Percentiles rank a stretch among this genome's conserved stretches.
phyloP scores from a whole-genome alignment of 2,329 filamentous ascomycete genomes.

The Esteya vermicola region DNA sequence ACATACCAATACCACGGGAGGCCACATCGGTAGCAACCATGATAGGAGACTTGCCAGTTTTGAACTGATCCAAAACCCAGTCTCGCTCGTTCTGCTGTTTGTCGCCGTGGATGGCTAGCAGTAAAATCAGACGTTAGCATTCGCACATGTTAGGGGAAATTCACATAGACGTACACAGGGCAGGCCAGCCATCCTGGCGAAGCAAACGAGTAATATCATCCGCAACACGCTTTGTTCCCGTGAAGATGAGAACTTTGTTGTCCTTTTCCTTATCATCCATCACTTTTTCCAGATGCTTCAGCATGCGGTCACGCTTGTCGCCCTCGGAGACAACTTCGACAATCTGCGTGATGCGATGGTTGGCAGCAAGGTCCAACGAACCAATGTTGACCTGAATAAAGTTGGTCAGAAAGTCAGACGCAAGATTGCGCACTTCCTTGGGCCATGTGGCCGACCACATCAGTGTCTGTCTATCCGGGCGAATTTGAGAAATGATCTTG shows the following conservation, averaged over 20 bases:
- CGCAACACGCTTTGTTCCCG: conserved; percentile 83
- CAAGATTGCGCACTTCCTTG: conserved; percentile 90
- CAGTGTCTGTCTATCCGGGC: conserved; percentile 94
- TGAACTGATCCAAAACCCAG: conserved; percentile 99
- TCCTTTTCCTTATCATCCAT: conserved; percentile 93
- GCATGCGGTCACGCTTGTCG: conserved; percentile 96
- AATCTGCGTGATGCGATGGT: conserved; percentile 95
- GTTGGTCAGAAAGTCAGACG: conserved; percentile 79
- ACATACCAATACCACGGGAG: conserved; percentile 99
- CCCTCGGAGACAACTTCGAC: conserved; percentile 93
- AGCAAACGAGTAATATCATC: conserved; percentile 97
- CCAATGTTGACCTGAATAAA: conserved; percentile 99
- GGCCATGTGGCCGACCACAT: conserved; percentile 99
- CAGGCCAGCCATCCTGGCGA: conserved; percentile 94
- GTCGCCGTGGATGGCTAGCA: conserved; percentile 84
- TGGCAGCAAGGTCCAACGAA: conserved; percentile 89
- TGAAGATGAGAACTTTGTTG: conserved; percentile 94
- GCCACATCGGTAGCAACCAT: conserved; percentile 99
- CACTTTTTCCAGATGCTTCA: conserved; percentile 92
- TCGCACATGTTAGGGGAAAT: background rate
- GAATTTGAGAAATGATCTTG: conserved; percentile 96
- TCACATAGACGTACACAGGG: conserved; percentile 56
- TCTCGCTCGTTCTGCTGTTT: conserved; percentile 99
- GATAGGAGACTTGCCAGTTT: conserved; percentile 97
- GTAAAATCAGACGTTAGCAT: conserved; percentile 14